Base-by-base conservation (phyloP, 1,284 basidiomycete species). In the Somion occarium region DNA sequence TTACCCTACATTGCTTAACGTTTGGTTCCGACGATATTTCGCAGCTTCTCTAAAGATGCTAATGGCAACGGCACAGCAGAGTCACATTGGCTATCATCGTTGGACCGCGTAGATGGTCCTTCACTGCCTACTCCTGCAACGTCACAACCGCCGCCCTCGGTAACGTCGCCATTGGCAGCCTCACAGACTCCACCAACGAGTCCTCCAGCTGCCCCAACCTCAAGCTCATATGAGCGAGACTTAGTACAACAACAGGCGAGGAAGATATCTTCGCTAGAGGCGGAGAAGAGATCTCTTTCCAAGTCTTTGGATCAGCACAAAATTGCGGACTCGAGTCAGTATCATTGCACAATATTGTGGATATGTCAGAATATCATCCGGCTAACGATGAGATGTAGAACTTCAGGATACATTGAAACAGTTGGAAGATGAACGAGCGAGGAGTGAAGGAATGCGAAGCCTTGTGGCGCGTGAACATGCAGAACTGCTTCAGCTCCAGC, bases 241-340 rank as follows among this genome's bases (percentile, higher is more conserved):
- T 58, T 66, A 27, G 64, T 76, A 26, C 70, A 78, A 58, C 84
- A 76, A 57, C 81, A 83, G 56, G 78, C 79, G 54, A 78, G 80
- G 56, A 83, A 82, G 0, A 85, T 90, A 48, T 73, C 81, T 30
- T 62, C 83, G 22, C 71, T 90, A 4, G 85, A 89, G 26, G 78
- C 81, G 2, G 86, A 89, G 63, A 89, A 88, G 64, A 75, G 78
- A 11, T 73, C 78, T 7, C 68, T 89, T 27, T 69, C 70, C 18
- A 64, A 76, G 13, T 76, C 82, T 26, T 60, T 85, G 26, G 75
- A 82, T 56, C 74, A 56, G 25, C 42, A 56, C 34, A 55, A 53
- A 27, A 55, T 57, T 25, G 48, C 73, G 12, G 79, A 83, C 59
- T 66, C 71, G 30, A 72, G 84, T 87, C 63, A 13, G 72, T 66